Base-by-base conservation (phyloP, 2,329 filamentous ascomycete genomes). In the Aspergillus texensis region DNA sequence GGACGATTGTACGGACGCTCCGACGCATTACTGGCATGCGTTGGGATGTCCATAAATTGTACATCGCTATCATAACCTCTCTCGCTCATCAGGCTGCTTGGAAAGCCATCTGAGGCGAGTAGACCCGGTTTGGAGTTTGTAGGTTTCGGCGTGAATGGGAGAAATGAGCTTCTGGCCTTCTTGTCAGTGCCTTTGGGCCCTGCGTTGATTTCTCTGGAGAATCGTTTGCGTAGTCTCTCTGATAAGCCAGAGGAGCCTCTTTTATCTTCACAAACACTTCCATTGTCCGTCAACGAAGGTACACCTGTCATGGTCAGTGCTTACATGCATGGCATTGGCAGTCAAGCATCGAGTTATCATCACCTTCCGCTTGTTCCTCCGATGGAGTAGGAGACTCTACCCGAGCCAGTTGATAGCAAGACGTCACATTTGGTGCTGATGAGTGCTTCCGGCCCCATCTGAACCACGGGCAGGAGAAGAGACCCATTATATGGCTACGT, bases 31-130 rank as follows among this genome's bases (percentile, higher is more conserved):
- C 58, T 65, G 24, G 62, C 64, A 16, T 74, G 70, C 26, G 70
- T 72, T 28, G 78, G 77, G 14, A 74, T 79, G 16, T 70, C 61
- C 48, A 81, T 75, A 43, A 64, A 77, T 36, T 77, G 77, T 12
- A 78, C 78, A 69, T 81, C 79, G 55, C 78, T 80, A 61, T 81
- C 79, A 62, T 81, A 80, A 9, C 72, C 77, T 60, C 70, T 70
- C 41, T 78, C 78, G 41, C 74, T 80, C 66, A 75, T 72, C 61
- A 78, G 63, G 57, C 75, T 78, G 58, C 74, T 73, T 46, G 72
- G 75, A 39, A 74, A 53, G n/a, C 71, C 70, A 30, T 64, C 58
- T 9, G 72, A 60, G 11, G 62, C 56, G 3, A 67, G 55, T 5
- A 66, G 34, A 3, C 39, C 62, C 3, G 61, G 53, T 3, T 46